Evolutionary conservation across 352 stramenopile species (phyloP).

Genomic region (Chrysophaeum taylorii): DNA sequence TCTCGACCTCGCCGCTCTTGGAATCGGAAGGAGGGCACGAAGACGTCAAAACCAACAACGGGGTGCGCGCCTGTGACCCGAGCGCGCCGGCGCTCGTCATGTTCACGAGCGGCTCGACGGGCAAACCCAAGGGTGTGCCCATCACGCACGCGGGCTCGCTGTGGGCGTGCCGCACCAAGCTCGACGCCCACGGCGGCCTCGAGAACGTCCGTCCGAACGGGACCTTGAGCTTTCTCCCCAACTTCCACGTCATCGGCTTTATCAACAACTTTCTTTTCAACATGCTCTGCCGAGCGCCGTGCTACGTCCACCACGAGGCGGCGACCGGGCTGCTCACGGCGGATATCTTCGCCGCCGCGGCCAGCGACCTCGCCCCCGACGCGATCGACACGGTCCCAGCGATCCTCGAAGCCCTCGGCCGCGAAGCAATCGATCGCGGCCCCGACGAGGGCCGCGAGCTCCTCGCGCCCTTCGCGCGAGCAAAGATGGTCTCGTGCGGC

Average conservation of each 20-base stretch:
- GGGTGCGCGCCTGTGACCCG: too few relatives aligned
- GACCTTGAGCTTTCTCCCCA: background rate
- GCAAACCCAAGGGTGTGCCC: too few relatives aligned
- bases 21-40: too few relatives aligned
- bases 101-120: too few relatives aligned
- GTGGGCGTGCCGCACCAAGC: too few relatives aligned
- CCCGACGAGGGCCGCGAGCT: background rate
- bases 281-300: background rate
- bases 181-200: too few relatives aligned
- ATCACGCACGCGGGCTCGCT: too few relatives aligned
- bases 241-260: slow-evolving; percentile 2
- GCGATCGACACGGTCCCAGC: background rate
- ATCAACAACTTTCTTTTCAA: background rate
- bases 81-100: too few relatives aligned
- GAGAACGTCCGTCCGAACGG: too few relatives aligned
- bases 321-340: background rate
- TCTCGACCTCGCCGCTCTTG: too few relatives aligned
- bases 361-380: background rate
- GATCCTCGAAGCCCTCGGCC: background rate
- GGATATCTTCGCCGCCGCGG: background rate
- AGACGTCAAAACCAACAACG: too few relatives aligned
- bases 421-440: too few relatives aligned
- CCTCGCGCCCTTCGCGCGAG: background rate
- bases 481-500: background rate
- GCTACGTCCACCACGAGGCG: background rate